A percentile compares a stretch with the other conserved stretches of the same genome.
Conservation (phyloP, 1,284 basidiomycete genomes). For the Farysia itapuensis region DNA sequence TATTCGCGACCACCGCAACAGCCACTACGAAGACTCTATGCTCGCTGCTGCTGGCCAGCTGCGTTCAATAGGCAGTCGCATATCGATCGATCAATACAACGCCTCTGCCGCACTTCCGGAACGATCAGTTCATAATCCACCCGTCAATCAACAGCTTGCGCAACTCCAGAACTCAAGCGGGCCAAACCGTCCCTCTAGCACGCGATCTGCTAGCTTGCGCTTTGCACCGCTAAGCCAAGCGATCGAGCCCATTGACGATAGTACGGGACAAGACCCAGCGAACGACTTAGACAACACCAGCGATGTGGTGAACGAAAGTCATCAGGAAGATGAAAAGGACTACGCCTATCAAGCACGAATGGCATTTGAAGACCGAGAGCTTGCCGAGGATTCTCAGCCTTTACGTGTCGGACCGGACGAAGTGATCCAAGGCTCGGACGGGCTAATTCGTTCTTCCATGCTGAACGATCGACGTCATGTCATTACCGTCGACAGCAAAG, state of each 20-base stretch:
- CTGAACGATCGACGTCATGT: slow-evolving; percentile 91
- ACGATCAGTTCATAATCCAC: slow-evolving; percentile 14
- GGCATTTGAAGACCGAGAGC: slow-evolving; percentile 74
- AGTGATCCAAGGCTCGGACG: slow-evolving; percentile 75
- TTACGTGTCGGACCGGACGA: slow-evolving; percentile 69
- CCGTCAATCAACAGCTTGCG: slow-evolving; percentile 17
- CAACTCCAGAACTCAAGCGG: slow-evolving; percentile 22
- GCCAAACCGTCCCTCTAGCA: slow-evolving; percentile 23
- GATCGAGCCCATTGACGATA: slow-evolving; percentile 13
- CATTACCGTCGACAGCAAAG: slow-evolving; percentile 82
- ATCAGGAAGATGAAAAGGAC: slow-evolving; percentile 10
- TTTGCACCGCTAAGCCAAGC: slow-evolving; percentile 34
- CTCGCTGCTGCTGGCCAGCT: slow-evolving; percentile 10
- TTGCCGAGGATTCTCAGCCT: slow-evolving; percentile 77
- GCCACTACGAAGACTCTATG: slow-evolving; percentile 15
- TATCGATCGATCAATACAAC: slow-evolving; percentile 29
- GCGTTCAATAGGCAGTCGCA: slow-evolving; percentile 22
- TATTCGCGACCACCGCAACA: slow-evolving; percentile 25
- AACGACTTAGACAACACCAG: slow-evolving; percentile 11
- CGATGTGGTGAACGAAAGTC: neutral
- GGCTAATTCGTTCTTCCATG: slow-evolving; percentile 78
- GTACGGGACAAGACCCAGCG: slow-evolving; percentile 14
- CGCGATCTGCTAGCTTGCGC: slow-evolving; percentile 35
- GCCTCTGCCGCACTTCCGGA: slow-evolving; percentile 1
- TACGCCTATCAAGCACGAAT: slow-evolving; percentile 28